Base-by-base conservation (phyloP, 768 basidiomycete genomes). In the Fibroporia radiculosa region DNA sequence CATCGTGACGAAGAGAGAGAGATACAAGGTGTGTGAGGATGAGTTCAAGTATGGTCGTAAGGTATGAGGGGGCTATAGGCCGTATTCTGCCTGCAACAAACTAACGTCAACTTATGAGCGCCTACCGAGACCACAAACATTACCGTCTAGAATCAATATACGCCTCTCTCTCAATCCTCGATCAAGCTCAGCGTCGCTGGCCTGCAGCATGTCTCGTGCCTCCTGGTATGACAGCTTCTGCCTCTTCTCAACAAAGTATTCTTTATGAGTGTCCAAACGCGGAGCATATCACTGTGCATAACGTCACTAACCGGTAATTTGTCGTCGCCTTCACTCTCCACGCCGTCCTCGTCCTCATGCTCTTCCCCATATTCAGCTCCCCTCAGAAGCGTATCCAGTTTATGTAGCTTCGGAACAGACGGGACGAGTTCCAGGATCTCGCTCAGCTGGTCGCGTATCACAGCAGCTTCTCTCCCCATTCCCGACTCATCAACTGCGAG, bases 351-450 rank as follows among this genome's bases (percentile, higher is more conserved):
- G 37, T 77, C 72, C 19, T 75, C 76, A 10, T 69, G 68, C 0
- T 67, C 66, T 32, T 88, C 90, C 48, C 84, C 78, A 60, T 89
- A 93, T 40, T 79, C 75, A 48, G 69, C 67, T 2, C 80, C 86
- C 29, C 71, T 71, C 27, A 96, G 66, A 8, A 89, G 61, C 0
- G 63, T 62, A 1, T 67, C 63, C 16, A 98, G 65, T 49, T 79
- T 77, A 44, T 90, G 77, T 16, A 93, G 59, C 53, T 75, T 83
- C 7, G 95, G 89, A 0, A 93, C 77, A n/a, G 72, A 63, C 0
- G 84, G 84, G 0, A 77, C 71, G 16, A 91, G 68, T 62, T 99
- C 96, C 39, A 98, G 64, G 38, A 97, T 73, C 54, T 96, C 84
- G 53, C 80, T 82, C 25, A 92, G 66, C 53, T 84, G 82, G 52